Evolutionary conservation across 257 asterid genomes (phyloP).

Genomic region (Agastache rugosa): DNA sequence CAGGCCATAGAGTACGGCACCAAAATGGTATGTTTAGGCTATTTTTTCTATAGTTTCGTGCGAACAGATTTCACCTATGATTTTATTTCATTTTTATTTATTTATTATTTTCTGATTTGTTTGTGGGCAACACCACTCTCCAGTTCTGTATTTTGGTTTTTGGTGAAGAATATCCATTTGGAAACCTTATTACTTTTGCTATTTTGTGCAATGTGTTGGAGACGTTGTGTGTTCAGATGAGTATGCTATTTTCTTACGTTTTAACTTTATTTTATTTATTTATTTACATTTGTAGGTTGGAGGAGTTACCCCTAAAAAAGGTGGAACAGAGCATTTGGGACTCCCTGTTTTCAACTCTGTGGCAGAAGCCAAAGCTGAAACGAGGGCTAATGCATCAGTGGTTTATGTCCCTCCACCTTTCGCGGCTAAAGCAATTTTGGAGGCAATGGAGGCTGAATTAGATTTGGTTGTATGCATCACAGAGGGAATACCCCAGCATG

Average conservation of each 20-base stretch:
- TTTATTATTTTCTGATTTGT: background rate
- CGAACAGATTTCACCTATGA: background rate
- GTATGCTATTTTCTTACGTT: constrained; percentile 3
- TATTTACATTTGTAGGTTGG: constrained; percentile 66
- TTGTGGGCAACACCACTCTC: background rate
- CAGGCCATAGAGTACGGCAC: constrained; percentile 98
- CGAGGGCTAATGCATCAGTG: constrained; percentile 91
- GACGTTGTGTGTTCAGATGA: background rate
- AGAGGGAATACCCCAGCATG: constrained; percentile 96
- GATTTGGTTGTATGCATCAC: constrained; percentile 93
- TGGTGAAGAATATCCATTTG: background rate
- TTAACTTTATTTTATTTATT: background rate
- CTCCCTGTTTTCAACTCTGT: constrained; percentile 92
- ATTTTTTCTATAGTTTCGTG: background rate
- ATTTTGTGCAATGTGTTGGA: background rate
- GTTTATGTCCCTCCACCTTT: constrained; percentile 96
- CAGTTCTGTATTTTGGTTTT: constrained; percentile 5
- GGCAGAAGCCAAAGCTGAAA: constrained; percentile 93
- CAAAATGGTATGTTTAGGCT: constrained; percentile 70
- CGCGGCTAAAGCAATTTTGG: constrained; percentile 91
- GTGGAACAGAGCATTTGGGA: constrained; percentile 97
- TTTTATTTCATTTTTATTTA: background rate
- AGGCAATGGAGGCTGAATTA: constrained; percentile 87
- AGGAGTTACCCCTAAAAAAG: constrained; percentile 94
- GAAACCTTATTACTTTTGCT: background rate